These are phyloP conservation scores for Jasminum sambac DNA, from an alignment of 257 asterid genomes.

Conservation along the genomic window DNA sequence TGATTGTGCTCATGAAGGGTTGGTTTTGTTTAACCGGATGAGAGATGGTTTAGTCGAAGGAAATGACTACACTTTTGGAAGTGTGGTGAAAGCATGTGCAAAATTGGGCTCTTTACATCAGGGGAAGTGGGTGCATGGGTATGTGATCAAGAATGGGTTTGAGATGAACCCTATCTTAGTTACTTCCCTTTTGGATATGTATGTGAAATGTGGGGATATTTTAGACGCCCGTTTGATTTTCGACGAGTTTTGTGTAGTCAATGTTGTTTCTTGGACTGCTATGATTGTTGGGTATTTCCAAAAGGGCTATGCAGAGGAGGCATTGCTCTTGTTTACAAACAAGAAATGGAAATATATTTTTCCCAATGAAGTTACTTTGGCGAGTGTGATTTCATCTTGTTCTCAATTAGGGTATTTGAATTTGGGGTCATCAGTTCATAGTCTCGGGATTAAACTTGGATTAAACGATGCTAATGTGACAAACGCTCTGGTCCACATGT, in stretches of 20 bases:
- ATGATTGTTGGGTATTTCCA: slow-evolving; percentile 60
- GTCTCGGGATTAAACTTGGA: slow-evolving; percentile 50
- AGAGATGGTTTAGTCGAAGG: slow-evolving; percentile 55
- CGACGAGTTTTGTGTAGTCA: slow-evolving; percentile 35
- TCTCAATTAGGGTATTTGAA: slow-evolving; percentile 37
- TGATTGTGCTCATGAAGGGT: slow-evolving; percentile 48
- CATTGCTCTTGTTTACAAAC: slow-evolving; percentile 47
- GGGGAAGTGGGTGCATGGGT: slow-evolving; percentile 61
- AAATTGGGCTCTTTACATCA: slow-evolving; percentile 56
- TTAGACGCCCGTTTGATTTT: slow-evolving; percentile 50
- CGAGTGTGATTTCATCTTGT: slow-evolving; percentile 60
- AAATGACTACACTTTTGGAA: slow-evolving; percentile 47
- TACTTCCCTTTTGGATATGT: slow-evolving; percentile 57
- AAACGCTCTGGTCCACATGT: slow-evolving; percentile 62
- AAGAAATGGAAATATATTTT: slow-evolving; percentile 41
- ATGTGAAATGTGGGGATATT: slow-evolving; percentile 51
- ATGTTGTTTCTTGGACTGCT: slow-evolving; percentile 59
- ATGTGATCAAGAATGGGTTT: slow-evolving; percentile 46
- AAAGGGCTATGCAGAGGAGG: slow-evolving; percentile 50
- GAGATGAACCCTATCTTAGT: slow-evolving; percentile 37
- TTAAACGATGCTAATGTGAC: slow-evolving; percentile 43
- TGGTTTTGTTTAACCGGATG: slow-evolving; percentile 56
- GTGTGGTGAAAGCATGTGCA: slow-evolving; percentile 56
- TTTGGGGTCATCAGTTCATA: slow-evolving; percentile 50
- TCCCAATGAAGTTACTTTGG: slow-evolving; percentile 49